A percentile compares a stretch with the other conserved stretches of the same genome.
phyloP scores from a whole-genome alignment of 2,329 filamentous ascomycete species.

The Alternaria angustiovoidea region DNA sequence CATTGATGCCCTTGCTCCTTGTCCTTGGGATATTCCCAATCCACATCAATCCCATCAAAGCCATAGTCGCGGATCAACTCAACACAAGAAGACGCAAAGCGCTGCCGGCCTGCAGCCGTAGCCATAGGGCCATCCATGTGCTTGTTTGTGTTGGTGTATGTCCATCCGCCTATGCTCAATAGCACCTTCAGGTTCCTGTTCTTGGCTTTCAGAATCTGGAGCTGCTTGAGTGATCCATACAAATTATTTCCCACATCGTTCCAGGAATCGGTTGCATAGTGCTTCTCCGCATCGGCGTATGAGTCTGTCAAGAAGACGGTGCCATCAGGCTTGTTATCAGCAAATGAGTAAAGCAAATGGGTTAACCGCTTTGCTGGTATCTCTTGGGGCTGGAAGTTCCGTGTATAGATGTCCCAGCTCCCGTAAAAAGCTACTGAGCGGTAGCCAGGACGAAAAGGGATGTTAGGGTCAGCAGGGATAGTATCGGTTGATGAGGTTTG shows the following conservation, averaged over 20 bases:
- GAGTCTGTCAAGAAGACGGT: conserved; percentile 62
- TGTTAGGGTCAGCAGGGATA: not conserved
- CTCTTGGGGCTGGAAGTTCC: conserved; percentile 85
- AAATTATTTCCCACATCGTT: conserved; percentile 72
- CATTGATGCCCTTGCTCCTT: conserved; percentile 52
- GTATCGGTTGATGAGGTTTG: not conserved
- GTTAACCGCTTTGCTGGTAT: conserved; percentile 83
- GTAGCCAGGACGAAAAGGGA: conserved; percentile 20
- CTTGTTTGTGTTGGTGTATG: conserved; percentile 65
- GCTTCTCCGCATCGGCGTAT: conserved; percentile 63
- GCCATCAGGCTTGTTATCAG: conserved; percentile 82
- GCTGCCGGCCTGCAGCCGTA: conserved; percentile 66
- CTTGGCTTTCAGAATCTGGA: conserved; percentile 77
- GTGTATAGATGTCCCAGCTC: conserved; percentile 85
- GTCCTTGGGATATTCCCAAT: conserved; percentile 58
- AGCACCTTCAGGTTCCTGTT: conserved; percentile 81
- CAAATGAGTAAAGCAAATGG: conserved; percentile 90
- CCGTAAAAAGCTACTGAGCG: conserved; percentile 71
- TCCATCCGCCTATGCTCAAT: conserved; percentile 85
- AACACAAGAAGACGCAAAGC: conserved; percentile 76
- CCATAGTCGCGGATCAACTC: conserved; percentile 80
- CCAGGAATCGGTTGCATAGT: conserved; percentile 67
- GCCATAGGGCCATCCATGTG: conserved; percentile 78
- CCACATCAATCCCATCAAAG: conserved; percentile 64
- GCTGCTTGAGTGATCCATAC: conserved; percentile 80